Base-by-base conservation (phyloP, 2,329 filamentous ascomycete species). In the Cryphonectria naterciae region DNA sequence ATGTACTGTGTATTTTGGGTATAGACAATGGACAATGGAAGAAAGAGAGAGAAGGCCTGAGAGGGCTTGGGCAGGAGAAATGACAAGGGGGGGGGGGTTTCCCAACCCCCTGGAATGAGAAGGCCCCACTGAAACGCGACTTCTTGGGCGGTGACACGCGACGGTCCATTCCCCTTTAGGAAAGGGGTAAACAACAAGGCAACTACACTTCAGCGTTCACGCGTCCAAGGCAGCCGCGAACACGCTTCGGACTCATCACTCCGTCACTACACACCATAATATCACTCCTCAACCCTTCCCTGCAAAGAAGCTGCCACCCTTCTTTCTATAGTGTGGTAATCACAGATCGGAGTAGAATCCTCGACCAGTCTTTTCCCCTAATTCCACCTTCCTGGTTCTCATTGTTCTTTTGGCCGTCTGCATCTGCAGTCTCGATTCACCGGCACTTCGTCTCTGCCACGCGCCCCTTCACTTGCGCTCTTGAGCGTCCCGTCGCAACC, bases 141-240 rank as follows among this genome's bases (percentile, higher is more conserved):
- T 64, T 19, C 60, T n/a, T 46, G 32, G 56, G 61, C 65, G 60
- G 68, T 70, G 69, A 70, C 69, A 69, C 68, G 68, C 64, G 68
- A 65, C 49, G 15, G 35, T 28, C 25, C 41, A 52, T 62, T 64
- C 71, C 71, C n/a, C 54, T 68, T 63, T 41, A 63, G 71, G 71
- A 72, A 72, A 72, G 71, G 71, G 71, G 71, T 72, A 72, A 72
- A 72, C 71, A 72, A 70, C 61, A 49, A 49, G 65, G 68, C 68
- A 54, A 72, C 71, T 72, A 56, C 71, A 64, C 56, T 70, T 56
- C 61, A 65, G 49, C 49, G 4, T 35, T 65, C 63, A 65, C 63
- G 63, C 63, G 63, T 49, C 63, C 6, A 46, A 15, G 41, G 17
- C 28, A 46, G 63, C 63, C 25, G 39, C 64, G 15, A 64, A 39